Percentiles rank a stretch among this genome's conserved stretches.
Evolutionary conservation across 1,284 basidiomycete genomes (phyloP).

Genomic region (Afroboletus lepidellus): DNA sequence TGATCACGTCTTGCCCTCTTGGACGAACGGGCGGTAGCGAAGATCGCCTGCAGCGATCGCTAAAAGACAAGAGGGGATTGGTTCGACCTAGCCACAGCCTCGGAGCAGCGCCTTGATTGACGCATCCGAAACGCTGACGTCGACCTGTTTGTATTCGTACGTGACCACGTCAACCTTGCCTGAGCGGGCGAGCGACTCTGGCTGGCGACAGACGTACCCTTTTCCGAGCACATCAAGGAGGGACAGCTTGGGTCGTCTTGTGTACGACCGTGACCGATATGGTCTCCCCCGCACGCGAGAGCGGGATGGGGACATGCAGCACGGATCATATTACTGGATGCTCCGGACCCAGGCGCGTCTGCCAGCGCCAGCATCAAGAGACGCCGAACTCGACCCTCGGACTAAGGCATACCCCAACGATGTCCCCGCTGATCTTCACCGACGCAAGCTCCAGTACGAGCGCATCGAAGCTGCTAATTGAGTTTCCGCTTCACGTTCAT

Average conservation of each 20-base stretch:
- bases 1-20: no score
- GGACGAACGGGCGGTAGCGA: no score
- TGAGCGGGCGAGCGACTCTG: no score
- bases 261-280: constrained; percentile 66
- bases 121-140: neutral
- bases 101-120: no score
- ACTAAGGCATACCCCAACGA: constrained; percentile 10
- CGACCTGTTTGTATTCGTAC: no score
- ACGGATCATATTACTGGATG: constrained; percentile 76
- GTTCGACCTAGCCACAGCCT: no score
- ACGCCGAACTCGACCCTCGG: neutral
- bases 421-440: constrained; percentile 55
- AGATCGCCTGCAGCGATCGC: no score
- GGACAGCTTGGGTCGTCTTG: constrained; percentile 79
- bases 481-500: no score
- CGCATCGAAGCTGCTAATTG: constrained; percentile 77
- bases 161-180: no score
- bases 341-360: constrained; percentile 50
- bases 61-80: no score
- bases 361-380: neutral
- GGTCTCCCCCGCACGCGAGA: constrained; percentile 42
- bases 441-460: constrained; percentile 64
- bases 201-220: constrained; percentile 52
- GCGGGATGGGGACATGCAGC: constrained; percentile 53
- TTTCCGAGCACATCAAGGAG: constrained; percentile 90